These are phyloP conservation scores for Leucocoprinus sp. DNA, from an alignment of 768 basidiomycete genomes.

Conservation along the genomic window DNA sequence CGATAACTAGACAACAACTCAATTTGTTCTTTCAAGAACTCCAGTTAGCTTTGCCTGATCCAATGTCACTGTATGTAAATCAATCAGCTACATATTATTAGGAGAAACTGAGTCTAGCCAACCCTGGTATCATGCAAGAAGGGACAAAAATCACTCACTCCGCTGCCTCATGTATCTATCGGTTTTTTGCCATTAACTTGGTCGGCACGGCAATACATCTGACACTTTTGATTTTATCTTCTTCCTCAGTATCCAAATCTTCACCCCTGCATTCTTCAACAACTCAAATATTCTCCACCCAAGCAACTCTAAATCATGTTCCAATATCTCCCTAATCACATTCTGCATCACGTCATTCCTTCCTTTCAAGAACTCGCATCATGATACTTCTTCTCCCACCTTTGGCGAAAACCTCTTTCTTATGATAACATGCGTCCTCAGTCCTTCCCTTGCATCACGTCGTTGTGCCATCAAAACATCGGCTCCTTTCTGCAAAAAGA, in stretches of 20 bases:
- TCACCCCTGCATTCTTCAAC: conserved; percentile 90
- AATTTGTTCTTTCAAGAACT: conserved; percentile 92
- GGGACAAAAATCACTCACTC: conserved; percentile 45
- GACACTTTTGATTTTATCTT: conserved; percentile 98
- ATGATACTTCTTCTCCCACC: conserved; percentile 67
- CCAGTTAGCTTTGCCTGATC: conserved; percentile 77
- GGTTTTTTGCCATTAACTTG: conserved; percentile 90
- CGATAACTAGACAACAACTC: conserved; percentile 97
- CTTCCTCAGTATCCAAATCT: conserved; percentile 99
- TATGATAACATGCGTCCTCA: conserved; percentile 90
- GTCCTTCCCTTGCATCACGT: conserved; percentile 93
- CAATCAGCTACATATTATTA: conserved; percentile 7
- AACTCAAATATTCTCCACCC: conserved; percentile 87
- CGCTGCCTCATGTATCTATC: conserved; percentile 95
- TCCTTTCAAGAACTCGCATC: conserved; percentile 71
- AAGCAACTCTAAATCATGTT: conserved; percentile 84
- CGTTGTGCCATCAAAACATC: conserved; percentile 99
- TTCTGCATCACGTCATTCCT: conserved; percentile 73
- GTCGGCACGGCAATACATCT: conserved; percentile 97
- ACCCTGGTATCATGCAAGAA: not conserved
- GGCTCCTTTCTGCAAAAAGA: conserved; percentile 93
- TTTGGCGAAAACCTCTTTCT: conserved; percentile 65
- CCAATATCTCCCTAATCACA: conserved; percentile 71
- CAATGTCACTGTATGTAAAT: conserved; percentile 56
- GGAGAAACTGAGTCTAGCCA: too few relatives aligned